Conservation (phyloP, 2,329 filamentous ascomycete genomes). For the Ceratocystis diversiconidia region DNA sequence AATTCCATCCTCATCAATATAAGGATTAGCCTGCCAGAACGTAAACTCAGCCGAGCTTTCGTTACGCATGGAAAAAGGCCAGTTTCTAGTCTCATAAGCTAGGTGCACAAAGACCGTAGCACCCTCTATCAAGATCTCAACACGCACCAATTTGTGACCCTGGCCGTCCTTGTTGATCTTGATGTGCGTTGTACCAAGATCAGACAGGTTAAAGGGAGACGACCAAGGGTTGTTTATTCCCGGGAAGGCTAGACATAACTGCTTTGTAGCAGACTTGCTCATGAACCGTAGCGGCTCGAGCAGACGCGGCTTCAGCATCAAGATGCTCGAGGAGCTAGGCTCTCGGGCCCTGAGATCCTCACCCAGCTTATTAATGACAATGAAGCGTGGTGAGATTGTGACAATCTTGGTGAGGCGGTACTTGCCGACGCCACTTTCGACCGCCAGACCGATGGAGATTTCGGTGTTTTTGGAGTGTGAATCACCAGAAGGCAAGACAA, state of each 20-base stretch:
- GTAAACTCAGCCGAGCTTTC: slow-evolving; percentile 94
- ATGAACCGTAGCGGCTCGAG: slow-evolving; percentile 81
- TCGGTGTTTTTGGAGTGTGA: slow-evolving; percentile 43
- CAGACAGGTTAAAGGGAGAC: slow-evolving; percentile 92
- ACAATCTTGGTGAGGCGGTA: slow-evolving; percentile 97
- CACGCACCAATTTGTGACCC: slow-evolving; percentile 71
- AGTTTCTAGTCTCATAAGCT: slow-evolving; percentile 81
- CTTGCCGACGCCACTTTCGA: slow-evolving; percentile 85
- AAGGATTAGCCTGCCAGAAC: slow-evolving; percentile 90
- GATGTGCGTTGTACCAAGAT: slow-evolving; percentile 80
- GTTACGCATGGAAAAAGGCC: slow-evolving; percentile 98
- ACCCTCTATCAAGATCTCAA: slow-evolving; percentile 83
- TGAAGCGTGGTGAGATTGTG: slow-evolving; percentile 80
- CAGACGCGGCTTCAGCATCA: slow-evolving; percentile 62
- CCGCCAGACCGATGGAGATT: slow-evolving; percentile 79
- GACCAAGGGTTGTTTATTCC: slow-evolving; percentile 97
- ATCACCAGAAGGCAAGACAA: slow-evolving; percentile 54
- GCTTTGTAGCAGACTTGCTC: slow-evolving; percentile 68
- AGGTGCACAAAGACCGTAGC: slow-evolving; percentile 89
- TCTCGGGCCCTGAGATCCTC: slow-evolving; percentile 86
- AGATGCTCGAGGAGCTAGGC: slow-evolving; percentile 74
- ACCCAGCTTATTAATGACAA: slow-evolving; percentile 81
- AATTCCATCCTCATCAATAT: slow-evolving; percentile 75
- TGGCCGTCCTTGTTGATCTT: slow-evolving; percentile 87
- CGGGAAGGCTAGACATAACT: slow-evolving; percentile 82